Base-by-base conservation (phyloP, 2,329 filamentous ascomycete genomes). In the Clarireedia paspali region DNA sequence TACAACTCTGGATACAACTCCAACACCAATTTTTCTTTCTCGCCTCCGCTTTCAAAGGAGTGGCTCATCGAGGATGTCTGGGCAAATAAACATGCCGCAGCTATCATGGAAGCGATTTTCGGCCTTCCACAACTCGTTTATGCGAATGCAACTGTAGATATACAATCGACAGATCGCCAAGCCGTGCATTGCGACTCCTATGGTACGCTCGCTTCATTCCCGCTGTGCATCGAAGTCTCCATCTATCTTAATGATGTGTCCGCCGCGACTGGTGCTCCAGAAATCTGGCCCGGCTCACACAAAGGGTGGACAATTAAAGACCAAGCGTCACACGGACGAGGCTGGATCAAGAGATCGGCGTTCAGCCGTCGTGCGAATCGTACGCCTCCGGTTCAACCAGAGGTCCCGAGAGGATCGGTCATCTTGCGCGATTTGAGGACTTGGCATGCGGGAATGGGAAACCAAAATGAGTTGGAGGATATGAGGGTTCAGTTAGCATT, bases 181-280 rank as follows among this genome's bases (percentile, higher is more conserved):
- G 79, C 79, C 0, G 78, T 81, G 0, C 82, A 84, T 66, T 75
- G 77, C 0, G 82, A 85, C 59, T 77, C 79, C 5, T 78, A 83
- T 63, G 81, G 82, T 62, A 68, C 70, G 2, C 77, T 82, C 57
- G 81, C 78, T 0, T 59, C 67, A 0, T 75, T 78, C 57, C 73
- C 74, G 1, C 78, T 77, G 53, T 74, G 71, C 0, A 70, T 74
- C 39, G 75, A 75, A 14, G 63, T 77, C 39, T 78, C 78, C 60
- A 71, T 75, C 47, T 73, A 73, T 48, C 70, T 78, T 4, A 68
- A 77, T 2, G 72, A 74, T 27, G 73, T 73, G 47, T 68, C 69
- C 2, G 66, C 72, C 1, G 64, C 71, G 10, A 78, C 77, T 50
- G 77, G 77, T 17, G 70, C 72, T 0, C 79, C 76, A 0, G 77